These are phyloP conservation scores for Ganoderma leucocontextum DNA, from an alignment of 1,284 basidiomycete genomes.

Conservation along the genomic window DNA sequence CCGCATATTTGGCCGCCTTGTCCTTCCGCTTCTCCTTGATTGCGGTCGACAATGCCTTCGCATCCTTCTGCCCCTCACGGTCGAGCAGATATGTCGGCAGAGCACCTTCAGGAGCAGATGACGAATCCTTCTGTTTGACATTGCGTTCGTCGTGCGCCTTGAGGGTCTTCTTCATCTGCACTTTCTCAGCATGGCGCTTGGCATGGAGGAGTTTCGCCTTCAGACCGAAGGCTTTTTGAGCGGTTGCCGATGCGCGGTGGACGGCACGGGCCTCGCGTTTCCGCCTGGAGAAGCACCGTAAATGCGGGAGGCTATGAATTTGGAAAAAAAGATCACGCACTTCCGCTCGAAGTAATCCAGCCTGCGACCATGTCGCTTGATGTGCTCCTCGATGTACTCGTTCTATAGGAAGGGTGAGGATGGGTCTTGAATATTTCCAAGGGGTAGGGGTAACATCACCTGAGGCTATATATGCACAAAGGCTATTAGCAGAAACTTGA, in stretches of 20 bases:
- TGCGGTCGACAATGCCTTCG: constrained; percentile 96
- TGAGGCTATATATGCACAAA: constrained; percentile 61
- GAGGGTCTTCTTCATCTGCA: constrained; percentile 98
- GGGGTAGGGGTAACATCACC: constrained; percentile 48
- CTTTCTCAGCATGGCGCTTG: constrained; percentile 96
- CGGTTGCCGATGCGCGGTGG: constrained; percentile 88
- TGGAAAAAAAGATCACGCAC: constrained; percentile 52
- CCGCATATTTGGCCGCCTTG: constrained; percentile 98
- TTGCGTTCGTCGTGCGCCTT: constrained; percentile 99
- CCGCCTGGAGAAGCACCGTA: constrained; percentile 63
- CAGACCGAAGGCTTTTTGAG: constrained; percentile 95
- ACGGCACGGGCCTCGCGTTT: constrained; percentile 92
- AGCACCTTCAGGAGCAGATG: constrained; percentile 86
- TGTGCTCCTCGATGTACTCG: constrained; percentile 92
- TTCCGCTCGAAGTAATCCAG: constrained; percentile 88
- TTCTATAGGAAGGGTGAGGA: constrained; percentile 57
- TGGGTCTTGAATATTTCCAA: no score
- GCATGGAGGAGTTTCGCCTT: constrained; percentile 98
- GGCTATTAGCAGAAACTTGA: neutral
- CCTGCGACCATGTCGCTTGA: constrained; percentile 86
- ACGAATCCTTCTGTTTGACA: constrained; percentile 91
- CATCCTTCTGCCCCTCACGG: constrained; percentile 96
- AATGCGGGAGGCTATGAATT: constrained; percentile 5
- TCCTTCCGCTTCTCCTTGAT: constrained; percentile 99
- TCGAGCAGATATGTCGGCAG: constrained; percentile 96